Base-by-base conservation (phyloP, 139 green algal genomes). In the Coelastrella sp. region DNA sequence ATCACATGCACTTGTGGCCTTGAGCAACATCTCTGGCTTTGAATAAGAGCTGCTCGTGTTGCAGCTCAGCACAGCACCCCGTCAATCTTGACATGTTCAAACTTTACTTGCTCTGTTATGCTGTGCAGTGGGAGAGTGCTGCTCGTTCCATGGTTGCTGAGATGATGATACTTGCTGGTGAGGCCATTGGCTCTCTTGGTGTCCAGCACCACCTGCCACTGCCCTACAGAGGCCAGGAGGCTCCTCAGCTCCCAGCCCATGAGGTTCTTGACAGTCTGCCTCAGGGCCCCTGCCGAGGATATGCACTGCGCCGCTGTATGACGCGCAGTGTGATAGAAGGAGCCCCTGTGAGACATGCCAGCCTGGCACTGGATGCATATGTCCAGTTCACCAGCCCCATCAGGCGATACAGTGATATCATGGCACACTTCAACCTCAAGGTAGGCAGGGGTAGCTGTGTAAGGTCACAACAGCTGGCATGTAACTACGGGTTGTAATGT, bases 371-470 rank as follows among this genome's bases (percentile, higher is more conserved):
- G 43, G 77, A 86, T 7, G 91, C 85, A 0, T 98, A 98, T 82
- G 92, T 95, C 57, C 95, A 98, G 87, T 75, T 95, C 68, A 96
- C 92, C 4, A 94, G 89, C 3, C 94, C 94, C 60, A 98, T 98
- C 86, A 87, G 94, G 15, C 87, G 94, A 27, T 96, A 95, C 78
- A 73, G 35, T 27, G 95, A 98, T 85, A 86, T 98, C 37, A 41
- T 98, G 57, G 95, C 94, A 2, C 95, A 98, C 88, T 92, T 81
- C 80, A 93, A 98, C 86, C 51, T 98, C 57, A 98, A 97, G 87
- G 83, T 76, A 43, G 11, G 45, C 11, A 9, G 15, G 11, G 11
- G 45, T 57, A 57, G 45, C 45, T 57, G 45, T 13, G n/a, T n/a
- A n/a, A n/a, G n/a, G n/a, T n/a, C n/a, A n/a, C n/a, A n/a, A n/a